Percentiles rank a stretch among this genome's conserved stretches.
These are phyloP conservation scores for Aspergillus ostianus DNA, from an alignment of 495 filamentous ascomycete genomes.

Conservation along the genomic window DNA sequence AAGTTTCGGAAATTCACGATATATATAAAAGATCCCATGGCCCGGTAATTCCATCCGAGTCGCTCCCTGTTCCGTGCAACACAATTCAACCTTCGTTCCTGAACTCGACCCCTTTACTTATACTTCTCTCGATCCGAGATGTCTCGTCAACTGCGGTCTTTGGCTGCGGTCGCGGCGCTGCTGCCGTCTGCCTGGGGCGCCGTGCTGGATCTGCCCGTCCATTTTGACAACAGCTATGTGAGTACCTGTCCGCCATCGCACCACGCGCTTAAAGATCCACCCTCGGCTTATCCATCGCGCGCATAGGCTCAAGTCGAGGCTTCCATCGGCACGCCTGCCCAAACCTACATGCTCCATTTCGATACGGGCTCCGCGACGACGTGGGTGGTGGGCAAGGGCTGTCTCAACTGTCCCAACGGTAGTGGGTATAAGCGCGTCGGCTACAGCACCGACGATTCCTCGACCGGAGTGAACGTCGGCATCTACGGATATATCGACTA, in stretches of 20 bases:
- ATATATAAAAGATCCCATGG: too few species aligned
- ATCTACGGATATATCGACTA: slow-evolving; percentile 1
- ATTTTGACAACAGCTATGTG: slow-evolving; percentile 2
- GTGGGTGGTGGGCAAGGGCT: slow-evolving; percentile 1
- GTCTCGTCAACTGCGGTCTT: too few species aligned
- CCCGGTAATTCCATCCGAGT: too few species aligned
- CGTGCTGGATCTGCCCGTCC: not conserved
- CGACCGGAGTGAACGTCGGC: not conserved
- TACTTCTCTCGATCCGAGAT: too few species aligned
- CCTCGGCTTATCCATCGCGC: not conserved
- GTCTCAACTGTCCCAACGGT: not conserved
- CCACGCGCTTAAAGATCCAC: not conserved
- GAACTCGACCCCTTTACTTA: too few species aligned
- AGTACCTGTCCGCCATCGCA: not conserved
- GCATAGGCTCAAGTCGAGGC: not conserved
- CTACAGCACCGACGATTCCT: not conserved
- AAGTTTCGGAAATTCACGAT: too few species aligned
- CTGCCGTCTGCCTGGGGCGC: not conserved
- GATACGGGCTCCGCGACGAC: not conserved
- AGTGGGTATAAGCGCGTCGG: not conserved
- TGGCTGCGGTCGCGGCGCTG: not conserved
- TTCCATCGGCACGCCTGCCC: not conserved
- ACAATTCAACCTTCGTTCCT: too few species aligned
- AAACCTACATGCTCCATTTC: not conserved
- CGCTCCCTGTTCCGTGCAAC: too few species aligned